Evolutionary conservation across 495 filamentous ascomycete species (phyloP).

Genomic region (Neurospora sp.): DNA sequence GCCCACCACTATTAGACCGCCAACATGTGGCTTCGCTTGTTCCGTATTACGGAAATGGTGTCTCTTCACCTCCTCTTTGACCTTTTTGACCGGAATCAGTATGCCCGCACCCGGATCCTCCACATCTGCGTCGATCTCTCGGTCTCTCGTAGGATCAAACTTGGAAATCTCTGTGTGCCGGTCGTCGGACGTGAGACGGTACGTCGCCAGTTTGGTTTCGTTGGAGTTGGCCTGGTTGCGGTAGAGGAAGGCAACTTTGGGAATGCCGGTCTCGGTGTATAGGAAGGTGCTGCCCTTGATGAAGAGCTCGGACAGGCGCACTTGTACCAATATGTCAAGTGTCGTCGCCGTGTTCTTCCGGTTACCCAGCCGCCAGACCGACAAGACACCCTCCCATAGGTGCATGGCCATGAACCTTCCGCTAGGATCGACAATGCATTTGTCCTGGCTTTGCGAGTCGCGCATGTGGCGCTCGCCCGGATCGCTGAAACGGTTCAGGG

Average conservation of each 20-base stretch:
- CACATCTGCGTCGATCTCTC: slow-evolving; percentile 44
- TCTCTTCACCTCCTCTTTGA: slow-evolving; percentile 38
- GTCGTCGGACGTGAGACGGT: slow-evolving; percentile 44
- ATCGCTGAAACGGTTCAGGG: slow-evolving; percentile 56
- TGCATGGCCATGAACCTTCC: slow-evolving; percentile 75
- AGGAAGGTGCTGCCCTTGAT: slow-evolving; percentile 76
- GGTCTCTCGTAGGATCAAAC: slow-evolving; percentile 36
- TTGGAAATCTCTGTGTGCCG: slow-evolving; percentile 31
- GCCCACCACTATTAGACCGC: slow-evolving; percentile 73
- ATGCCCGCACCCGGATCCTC: slow-evolving; percentile 65
- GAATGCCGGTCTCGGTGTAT: slow-evolving; percentile 58
- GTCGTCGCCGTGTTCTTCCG: slow-evolving; percentile 44
- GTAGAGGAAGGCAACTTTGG: slow-evolving; percentile 76
- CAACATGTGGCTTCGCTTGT: slow-evolving; percentile 38
- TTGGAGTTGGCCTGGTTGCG: slow-evolving; percentile 59
- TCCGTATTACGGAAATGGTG: slow-evolving; percentile 41
- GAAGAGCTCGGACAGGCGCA: slow-evolving; percentile 77
- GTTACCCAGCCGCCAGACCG: slow-evolving; percentile 48
- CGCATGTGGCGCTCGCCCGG: slow-evolving; percentile 69
- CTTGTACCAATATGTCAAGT: slow-evolving; percentile 58
- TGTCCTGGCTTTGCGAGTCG: slow-evolving; percentile 63
- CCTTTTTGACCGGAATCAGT: slow-evolving; percentile 69
- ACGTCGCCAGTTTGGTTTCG: slow-evolving; percentile 48
- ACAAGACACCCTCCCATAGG: slow-evolving; percentile 81
- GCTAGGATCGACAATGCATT: slow-evolving; percentile 73